Evolutionary conservation across 305 asterid species (phyloP).

Genomic region (Solanum hybrid): DNA sequence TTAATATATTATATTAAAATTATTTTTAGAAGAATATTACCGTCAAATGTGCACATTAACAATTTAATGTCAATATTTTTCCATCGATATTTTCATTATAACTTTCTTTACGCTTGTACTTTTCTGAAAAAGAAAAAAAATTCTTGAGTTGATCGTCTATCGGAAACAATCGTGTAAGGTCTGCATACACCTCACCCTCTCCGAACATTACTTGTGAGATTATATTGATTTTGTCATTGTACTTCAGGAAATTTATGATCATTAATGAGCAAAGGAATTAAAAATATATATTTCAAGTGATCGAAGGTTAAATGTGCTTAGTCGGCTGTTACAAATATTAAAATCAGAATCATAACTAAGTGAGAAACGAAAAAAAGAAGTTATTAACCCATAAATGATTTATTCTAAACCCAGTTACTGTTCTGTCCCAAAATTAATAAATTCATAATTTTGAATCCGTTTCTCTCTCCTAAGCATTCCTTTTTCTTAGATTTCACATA

Average conservation of each 20-base stretch:
- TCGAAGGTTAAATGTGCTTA: not conserved
- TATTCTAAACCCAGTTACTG: not conserved
- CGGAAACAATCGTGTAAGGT: not conserved
- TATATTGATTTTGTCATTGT: not conserved
- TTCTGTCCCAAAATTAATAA: not conserved
- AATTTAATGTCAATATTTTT: not conserved
- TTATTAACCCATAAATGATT: not conserved
- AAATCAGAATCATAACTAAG: not conserved
- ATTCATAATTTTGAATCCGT: not conserved
- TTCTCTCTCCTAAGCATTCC: not conserved
- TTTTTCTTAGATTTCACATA: not conserved
- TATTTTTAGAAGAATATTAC: not conserved
- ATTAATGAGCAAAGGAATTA: not conserved
- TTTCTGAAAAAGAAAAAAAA: not conserved
- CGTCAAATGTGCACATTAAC: not conserved
- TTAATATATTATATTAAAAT: not conserved
- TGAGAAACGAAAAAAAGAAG: not conserved
- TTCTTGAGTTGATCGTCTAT: not conserved
- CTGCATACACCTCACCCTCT: not conserved
- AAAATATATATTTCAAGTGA: not conserved
- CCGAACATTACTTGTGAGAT: fast-evolving
- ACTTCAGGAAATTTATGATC: not conserved
- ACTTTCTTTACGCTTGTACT: not conserved
- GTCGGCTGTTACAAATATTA: not conserved
- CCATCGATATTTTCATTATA: not conserved